Evolutionary conservation across 805 yeast genomes (phyloP).

Genomic region (Tetrapisispora iriomotensis): DNA sequence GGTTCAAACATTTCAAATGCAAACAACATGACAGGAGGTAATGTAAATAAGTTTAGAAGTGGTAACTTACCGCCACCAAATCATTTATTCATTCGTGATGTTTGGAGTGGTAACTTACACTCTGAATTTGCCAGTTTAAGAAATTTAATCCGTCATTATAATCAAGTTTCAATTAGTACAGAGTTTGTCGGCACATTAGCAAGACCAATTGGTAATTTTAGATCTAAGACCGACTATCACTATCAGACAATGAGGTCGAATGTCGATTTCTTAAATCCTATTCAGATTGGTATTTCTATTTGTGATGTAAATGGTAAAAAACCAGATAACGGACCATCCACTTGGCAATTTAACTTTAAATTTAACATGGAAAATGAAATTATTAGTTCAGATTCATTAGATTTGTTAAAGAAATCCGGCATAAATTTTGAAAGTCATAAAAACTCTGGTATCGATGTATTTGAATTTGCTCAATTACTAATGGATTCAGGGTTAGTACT

Average conservation of each 20-base stretch:
- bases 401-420: conserved; percentile 71
- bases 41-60: conserved; percentile 4
- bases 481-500: conserved; percentile 80
- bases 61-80: conserved; percentile 21
- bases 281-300: conserved; percentile 76
- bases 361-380: conserved; percentile 71
- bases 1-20: not conserved
- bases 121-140: conserved; percentile 56
- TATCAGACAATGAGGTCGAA: conserved; percentile 91
- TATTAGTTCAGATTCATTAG: conserved; percentile 79
- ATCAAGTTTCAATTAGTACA: conserved; percentile 63
- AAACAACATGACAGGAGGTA: conserved; percentile 10
- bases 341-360: conserved; percentile 95
- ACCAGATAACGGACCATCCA: conserved; percentile 56
- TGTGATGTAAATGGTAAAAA: conserved; percentile 60
- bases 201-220: conserved; percentile 89
- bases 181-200: conserved; percentile 96
- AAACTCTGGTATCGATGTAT: conserved; percentile 66
- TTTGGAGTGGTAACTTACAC: conserved; percentile 62
- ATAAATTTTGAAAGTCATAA: conserved; percentile 69
- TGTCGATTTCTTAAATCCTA: conserved; percentile 74
- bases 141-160: conserved; percentile 42
- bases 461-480: conserved; percentile 73
- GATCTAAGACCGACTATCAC: conserved; percentile 84
- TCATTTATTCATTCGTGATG: conserved; percentile 49